phyloP scores from a whole-genome alignment of 2,329 filamentous ascomycete genomes.

The Dryadomyces sulphureus region DNA sequence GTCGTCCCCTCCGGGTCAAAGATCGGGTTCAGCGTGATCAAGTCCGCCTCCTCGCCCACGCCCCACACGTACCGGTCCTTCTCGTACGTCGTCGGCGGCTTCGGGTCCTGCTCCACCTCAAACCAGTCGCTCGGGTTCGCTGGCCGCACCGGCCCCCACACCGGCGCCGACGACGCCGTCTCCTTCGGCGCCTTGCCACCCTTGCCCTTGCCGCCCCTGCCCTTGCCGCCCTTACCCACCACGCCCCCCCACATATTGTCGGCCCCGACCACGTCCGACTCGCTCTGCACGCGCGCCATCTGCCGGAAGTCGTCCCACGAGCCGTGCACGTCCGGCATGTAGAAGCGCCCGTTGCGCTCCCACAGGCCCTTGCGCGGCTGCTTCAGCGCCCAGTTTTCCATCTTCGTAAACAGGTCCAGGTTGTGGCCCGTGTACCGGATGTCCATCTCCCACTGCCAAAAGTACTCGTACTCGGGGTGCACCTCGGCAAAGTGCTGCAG shows the following conservation, averaged over 20 bases:
- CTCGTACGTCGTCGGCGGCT: constrained; percentile 56
- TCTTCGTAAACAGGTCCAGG: constrained; percentile 56
- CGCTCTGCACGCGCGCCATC: constrained; percentile 61
- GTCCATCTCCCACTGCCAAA: constrained; percentile 96
- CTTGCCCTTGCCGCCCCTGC: no score
- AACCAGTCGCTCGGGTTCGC: constrained; percentile 55
- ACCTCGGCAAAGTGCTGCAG: constrained; percentile 84
- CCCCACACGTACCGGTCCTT: constrained; percentile 78
- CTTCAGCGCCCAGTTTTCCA: constrained; percentile 52
- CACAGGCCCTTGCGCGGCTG: constrained; percentile 70
- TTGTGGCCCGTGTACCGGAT: constrained; percentile 81
- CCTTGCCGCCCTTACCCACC: constrained; percentile 21
- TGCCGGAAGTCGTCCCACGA: constrained; percentile 68
- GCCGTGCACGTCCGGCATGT: constrained; percentile 61
- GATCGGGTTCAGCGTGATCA: constrained; percentile 82
- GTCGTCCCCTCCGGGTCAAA: constrained; percentile 80
- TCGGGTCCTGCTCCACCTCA: constrained; percentile 55
- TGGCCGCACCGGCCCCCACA: constrained; percentile 77
- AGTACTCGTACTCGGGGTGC: constrained; percentile 80
- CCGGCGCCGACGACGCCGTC: constrained; percentile 36
- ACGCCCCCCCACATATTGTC: constrained; percentile 53
- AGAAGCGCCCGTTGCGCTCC: constrained; percentile 69
- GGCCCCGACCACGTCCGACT: constrained; percentile 48
- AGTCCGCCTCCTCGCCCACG: constrained; percentile 76
- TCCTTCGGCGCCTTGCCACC: constrained; percentile 14